A percentile compares a stretch with the other conserved stretches of the same genome.
These are phyloP conservation scores for Fusarium torreyae DNA, from an alignment of 2,329 filamentous ascomycete species.

Conservation along the genomic window DNA sequence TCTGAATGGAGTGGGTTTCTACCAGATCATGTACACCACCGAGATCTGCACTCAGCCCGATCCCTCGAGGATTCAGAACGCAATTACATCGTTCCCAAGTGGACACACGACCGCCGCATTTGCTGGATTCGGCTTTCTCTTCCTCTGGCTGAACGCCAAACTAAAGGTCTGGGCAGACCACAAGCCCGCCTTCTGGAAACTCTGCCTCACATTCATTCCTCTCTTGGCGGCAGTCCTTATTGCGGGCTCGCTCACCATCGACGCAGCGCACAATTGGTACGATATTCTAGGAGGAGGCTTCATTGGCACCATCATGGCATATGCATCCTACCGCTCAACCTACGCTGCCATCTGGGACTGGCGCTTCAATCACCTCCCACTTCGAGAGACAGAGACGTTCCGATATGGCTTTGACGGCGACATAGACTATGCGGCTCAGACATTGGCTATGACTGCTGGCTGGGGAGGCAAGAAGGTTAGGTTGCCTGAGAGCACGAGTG, in stretches of 20 bases:
- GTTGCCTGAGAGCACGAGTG: constrained; percentile 24
- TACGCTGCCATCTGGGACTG: constrained; percentile 80
- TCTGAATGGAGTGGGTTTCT: constrained; percentile 65
- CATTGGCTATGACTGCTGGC: constrained; percentile 45
- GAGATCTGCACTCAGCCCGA: constrained; percentile 73
- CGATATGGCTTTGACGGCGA: constrained; percentile 40
- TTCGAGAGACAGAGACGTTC: constrained; percentile 60
- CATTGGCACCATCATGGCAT: constrained; percentile 75
- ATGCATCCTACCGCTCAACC: constrained; percentile 75
- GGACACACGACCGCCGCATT: constrained; percentile 78
- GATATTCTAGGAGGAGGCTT: constrained; percentile 75
- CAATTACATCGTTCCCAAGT: constrained; percentile 76
- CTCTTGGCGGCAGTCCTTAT: constrained; percentile 73
- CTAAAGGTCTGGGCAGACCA: constrained; percentile 79
- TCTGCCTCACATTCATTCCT: constrained; percentile 70
- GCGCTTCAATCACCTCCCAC: constrained; percentile 76
- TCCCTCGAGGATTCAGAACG: constrained; percentile 69
- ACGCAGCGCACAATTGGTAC: constrained; percentile 79
- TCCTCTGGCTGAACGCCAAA: constrained; percentile 80
- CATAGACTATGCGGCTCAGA: constrained; percentile 39
- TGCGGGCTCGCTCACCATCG: constrained; percentile 73
- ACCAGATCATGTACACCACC: constrained; percentile 74
- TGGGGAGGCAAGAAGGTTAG: constrained; percentile 48
- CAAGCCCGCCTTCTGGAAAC: constrained; percentile 77
- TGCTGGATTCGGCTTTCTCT: constrained; percentile 74